phyloP scores from a whole-genome alignment of 139 green algal genomes.

The Choricystis sp. region DNA sequence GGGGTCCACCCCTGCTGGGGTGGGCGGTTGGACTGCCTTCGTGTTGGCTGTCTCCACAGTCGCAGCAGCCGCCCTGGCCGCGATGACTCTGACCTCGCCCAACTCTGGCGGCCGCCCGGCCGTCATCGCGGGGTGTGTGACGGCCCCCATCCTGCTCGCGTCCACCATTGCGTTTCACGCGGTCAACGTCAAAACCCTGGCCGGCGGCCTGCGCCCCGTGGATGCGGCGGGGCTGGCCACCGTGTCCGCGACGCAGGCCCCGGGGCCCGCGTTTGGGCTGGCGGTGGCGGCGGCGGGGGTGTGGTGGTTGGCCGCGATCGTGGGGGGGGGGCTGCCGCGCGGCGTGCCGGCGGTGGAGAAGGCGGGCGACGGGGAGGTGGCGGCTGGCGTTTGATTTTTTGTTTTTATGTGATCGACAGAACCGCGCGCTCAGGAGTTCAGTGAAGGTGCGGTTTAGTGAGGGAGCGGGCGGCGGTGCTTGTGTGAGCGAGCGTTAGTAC shows the following conservation, averaged over 20 bases:
- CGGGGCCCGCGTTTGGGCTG: not conserved
- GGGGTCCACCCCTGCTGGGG: not conserved
- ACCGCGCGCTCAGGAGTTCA: no score
- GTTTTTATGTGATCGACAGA: not conserved
- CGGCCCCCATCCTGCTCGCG: not conserved
- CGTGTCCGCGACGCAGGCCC: not conserved
- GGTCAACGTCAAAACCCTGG: not conserved
- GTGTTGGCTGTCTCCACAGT: not conserved
- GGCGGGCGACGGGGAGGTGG: not conserved
- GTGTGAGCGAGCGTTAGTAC: no score
- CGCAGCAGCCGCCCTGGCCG: no score
- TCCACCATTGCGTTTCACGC: not conserved
- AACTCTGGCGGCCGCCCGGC: no score
- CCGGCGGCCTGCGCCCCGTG: not conserved
- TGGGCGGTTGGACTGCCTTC: no score
- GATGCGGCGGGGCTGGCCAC: not conserved
- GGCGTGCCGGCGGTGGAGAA: not conserved
- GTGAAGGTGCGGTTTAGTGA: no score
- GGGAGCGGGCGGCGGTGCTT: no score
- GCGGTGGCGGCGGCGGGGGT: no score
- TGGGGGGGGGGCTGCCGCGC: not conserved
- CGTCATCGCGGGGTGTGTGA: not conserved
- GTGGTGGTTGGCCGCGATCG: not conserved
- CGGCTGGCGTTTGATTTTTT: not conserved
- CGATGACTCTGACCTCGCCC: no score